Percentiles rank a stretch among this genome's conserved stretches.
phyloP scores from a whole-genome alignment of 2,329 filamentous ascomycete genomes.

The Myriangium duriaei region DNA sequence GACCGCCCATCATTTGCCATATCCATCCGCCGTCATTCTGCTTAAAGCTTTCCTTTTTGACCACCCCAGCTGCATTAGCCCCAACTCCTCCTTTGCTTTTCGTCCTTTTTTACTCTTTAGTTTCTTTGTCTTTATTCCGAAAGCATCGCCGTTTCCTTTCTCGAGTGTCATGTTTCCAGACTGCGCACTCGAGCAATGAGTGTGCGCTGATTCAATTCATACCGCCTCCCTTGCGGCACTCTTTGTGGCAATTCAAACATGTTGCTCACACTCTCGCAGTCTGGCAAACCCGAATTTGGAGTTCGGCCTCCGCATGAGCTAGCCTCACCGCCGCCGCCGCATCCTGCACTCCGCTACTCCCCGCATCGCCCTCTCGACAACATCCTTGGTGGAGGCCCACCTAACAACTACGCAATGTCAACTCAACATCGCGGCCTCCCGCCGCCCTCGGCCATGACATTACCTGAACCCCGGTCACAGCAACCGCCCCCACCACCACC shows the following conservation, averaged over 20 bases:
- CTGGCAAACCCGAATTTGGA: constrained; percentile 35
- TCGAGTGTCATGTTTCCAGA: constrained; percentile 1
- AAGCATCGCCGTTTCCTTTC: too few species aligned
- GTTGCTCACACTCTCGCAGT: constrained; percentile 40
- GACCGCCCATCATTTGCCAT: constrained; percentile 8
- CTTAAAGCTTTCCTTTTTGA: constrained; percentile 2
- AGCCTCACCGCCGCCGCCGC: constrained; percentile 27
- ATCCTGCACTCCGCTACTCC: constrained; percentile 28
- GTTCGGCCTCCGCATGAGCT: constrained; percentile 37
- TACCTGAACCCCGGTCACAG: constrained; percentile 33
- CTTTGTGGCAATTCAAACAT: constrained; percentile 22
- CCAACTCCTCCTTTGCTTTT: constrained; percentile 1
- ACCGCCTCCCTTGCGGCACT: constrained; percentile 2
- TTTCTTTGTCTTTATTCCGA: constrained; percentile 1
- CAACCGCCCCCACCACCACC: constrained; percentile 21
- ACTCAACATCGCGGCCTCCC: constrained; percentile 41
- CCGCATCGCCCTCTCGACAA: constrained; percentile 29
- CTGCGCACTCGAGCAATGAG: neutral
- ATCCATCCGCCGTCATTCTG: constrained; percentile 5
- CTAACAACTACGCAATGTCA: constrained; percentile 33
- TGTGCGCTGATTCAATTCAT: constrained; percentile 4
- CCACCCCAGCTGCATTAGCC: constrained; percentile 2
- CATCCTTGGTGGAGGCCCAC: constrained; percentile 29
- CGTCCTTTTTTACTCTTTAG: constrained; percentile 1
- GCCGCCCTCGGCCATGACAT: constrained; percentile 40